Evolutionary conservation across 2,329 filamentous ascomycete species (phyloP), one percentile per base, ranked within the genome.

Genomic region (Colletotrichum karsti): DNA sequence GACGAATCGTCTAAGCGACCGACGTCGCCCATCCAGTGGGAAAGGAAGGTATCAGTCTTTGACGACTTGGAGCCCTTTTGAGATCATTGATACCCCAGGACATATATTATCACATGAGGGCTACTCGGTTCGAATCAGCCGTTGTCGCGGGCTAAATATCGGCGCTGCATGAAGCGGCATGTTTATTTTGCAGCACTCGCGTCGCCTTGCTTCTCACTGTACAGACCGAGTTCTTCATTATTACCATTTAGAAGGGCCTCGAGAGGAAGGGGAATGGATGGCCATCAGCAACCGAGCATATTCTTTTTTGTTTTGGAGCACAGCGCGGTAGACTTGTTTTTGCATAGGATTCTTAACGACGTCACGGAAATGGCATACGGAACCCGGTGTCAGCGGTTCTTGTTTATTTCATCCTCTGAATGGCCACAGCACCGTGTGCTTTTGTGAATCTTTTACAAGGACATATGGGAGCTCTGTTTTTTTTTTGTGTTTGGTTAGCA

Each of bases 61-160:
- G 67, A 74, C 12, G 70, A 71, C n/a, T 59, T 75, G 13, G 64
- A 70, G 53, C 72, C 73, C 8, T 77, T 77, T 51, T 71, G 51
- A 71, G 63, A 20, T 22, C 39, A 37, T 37, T 65, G 50, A 69
- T 70, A 62, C 65, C 55, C 66, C 30, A 12, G 37, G 22, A n/a
- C 24, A 68, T 37, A 63, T 55, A 63, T 22, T 42, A 44, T 33
- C 24, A 13, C 35, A n/a, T 22, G 44, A 33, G 12, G 54, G 35
- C 15, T 24, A 12, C 28, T 13, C 26, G 42, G 18, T 33, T 18
- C 30, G 35, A 9, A n/a, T 8, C 12, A 22, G 37, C n/a, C n/a
- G 24, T 46, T 13, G 26, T 9, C 20, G 24, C 39, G 35, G 44
- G n/a, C 20, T 37, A 51, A 53, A 51, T 46, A n/a, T n/a, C n/a